Evolutionary conservation across 225 moss, liverwort and hornwort species (phyloP), one percentile per base, ranked within the genome.

Genomic region (Thuidium tamariscinum): DNA sequence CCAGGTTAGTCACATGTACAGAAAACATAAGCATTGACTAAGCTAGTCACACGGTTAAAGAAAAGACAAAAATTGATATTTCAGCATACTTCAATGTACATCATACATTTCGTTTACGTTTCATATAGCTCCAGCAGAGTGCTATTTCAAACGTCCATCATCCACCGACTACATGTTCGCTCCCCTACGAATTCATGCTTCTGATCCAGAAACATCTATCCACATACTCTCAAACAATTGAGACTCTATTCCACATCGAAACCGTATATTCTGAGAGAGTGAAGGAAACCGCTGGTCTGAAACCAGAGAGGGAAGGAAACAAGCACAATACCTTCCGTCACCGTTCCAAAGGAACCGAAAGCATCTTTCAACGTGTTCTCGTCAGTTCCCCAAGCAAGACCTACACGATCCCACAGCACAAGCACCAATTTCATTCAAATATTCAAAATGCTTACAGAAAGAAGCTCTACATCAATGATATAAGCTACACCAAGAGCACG

Each of bases 331-430:
- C 94, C 94, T 88, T 97, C 97, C 11, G 93, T 93, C 46, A 97
- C 96, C 41, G 91, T 92, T 4, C 97, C 97, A 36, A 97, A 96
- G 27, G 95, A 94, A 26, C 94, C 82, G 74, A 97, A 97, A 20
- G 96, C 97, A 74, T 97, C 97, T 85, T 88, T 95, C 89, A 97
- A 79, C 7, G 95, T 96, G 87, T 92, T 95, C 88, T 97, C 97
- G 76, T 97, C 97, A 5, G 94, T 95, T 83, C 93, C 97, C 97
- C 97, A 97, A 2, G 97, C 90, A 48, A 97, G 95, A 69, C 97
- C 97, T 94, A 37, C 71, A 83, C 5, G 16, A 82, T 56, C 25
- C 49, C 69, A 65, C 67, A 87, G 60, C 74, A 34, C 48, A 73
- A 8, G 23, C 80, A 48, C 48, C 60, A 57, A 25, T 55, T 60